A percentile compares a stretch with the other conserved stretches of the same genome.
phyloP scores from a whole-genome alignment of 768 basidiomycete genomes.

The Tylopilus balloui region DNA sequence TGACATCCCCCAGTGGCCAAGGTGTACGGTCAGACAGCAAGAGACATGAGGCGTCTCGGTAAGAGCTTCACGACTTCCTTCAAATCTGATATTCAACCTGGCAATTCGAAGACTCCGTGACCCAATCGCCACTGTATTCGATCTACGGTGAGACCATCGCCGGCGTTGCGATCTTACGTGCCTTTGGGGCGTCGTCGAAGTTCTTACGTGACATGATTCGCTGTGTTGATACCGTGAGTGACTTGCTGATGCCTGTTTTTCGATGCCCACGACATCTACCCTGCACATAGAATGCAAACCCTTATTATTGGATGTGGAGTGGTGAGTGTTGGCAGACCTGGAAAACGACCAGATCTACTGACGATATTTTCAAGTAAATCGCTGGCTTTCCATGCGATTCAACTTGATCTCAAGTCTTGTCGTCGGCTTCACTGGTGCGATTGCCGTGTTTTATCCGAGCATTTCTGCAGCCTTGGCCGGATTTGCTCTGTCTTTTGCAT shows the following conservation, averaged over 20 bases:
- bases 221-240: slow-evolving; percentile 71
- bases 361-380: slow-evolving; percentile 54
- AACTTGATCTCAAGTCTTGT: slow-evolving; percentile 71
- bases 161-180: slow-evolving; percentile 56
- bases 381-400: slow-evolving; percentile 88
- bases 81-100: background rate
- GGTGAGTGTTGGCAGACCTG: slow-evolving; percentile 36
- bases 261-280: slow-evolving; percentile 1
- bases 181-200: slow-evolving; percentile 86
- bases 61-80: slow-evolving; percentile 16
- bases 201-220: slow-evolving; percentile 81
- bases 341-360: slow-evolving; percentile 2
- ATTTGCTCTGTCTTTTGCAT: slow-evolving; percentile 82
- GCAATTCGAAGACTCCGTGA: slow-evolving; percentile 38
- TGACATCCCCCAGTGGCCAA: slow-evolving; percentile 33
- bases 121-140: slow-evolving; percentile 45
- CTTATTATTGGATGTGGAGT: slow-evolving; percentile 92
- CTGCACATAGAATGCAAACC: slow-evolving; percentile 49
- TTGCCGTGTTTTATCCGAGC: slow-evolving; percentile 61
- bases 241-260: background rate
- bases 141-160: slow-evolving; percentile 50
- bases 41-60: slow-evolving; percentile 81
- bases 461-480: slow-evolving; percentile 82
- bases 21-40: slow-evolving; percentile 77
- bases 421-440: slow-evolving; percentile 66